Base-by-base conservation (phyloP, 2,329 filamentous ascomycete species). In the Nemania serpens region DNA sequence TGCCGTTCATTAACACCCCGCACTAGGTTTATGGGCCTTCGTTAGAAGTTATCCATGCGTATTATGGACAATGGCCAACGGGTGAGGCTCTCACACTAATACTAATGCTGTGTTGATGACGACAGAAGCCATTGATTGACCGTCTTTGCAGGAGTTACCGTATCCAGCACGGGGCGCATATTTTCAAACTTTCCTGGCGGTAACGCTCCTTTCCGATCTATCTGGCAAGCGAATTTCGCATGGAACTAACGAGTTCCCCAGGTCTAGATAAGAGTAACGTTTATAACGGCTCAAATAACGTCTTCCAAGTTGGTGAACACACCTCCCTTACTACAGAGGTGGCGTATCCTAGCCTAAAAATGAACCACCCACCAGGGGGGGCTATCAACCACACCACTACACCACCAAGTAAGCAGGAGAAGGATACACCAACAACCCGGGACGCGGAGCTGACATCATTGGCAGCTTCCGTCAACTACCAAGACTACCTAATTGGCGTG, bases 131-230 rank as follows among this genome's bases (percentile, higher is more conserved):
- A 7, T n/a, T 17, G 18, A 13, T 48, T 64, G 11, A 65, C 3
- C n/a, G 2, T 12, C 4, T 18, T 17, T 22, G 22, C 43, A 68
- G 70, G 81, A 17, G 81, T 84, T 55, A 79, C 82, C 2, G 81
- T 84, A 9, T 83, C 82, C 1, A 74, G 75, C 7, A 76, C 71
- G 10, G 82, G 81, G 0, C 77, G 81, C 48, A 79, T 77, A 63
- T 84, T 84, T 68, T 80, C 78, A 22, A 83, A 82, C 64, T 84
- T 82, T 63, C 81, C 81, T 5, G 70, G 69, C 7, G 67, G 70
- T 66, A 56, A 57, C 46, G 25, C 25, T 29, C 13, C 18, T 12
- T 22, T 36, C 18, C 33, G n/a, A 22, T 6, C 7, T 5, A 33
- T 29, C 25, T 29, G 25, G 15, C 33, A 3, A 3, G n/a, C 10